Conservation (phyloP, 352 stramenopile species). For the Phytophthora sp. region DNA sequence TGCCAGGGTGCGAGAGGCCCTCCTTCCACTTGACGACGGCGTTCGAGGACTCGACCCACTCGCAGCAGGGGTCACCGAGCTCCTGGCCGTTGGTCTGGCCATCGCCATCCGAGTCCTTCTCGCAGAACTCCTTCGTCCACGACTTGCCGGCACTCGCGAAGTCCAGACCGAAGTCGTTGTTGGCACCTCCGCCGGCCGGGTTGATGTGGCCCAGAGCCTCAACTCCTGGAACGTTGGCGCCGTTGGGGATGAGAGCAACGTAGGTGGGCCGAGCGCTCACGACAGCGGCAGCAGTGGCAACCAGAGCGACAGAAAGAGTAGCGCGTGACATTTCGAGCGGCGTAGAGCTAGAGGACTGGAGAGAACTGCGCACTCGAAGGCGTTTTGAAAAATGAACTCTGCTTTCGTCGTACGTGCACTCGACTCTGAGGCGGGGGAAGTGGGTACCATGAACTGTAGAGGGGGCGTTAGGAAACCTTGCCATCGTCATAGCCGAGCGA, state of each 20-base stretch:
- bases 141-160: constrained; percentile 27
- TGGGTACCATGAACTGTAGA: too few species aligned
- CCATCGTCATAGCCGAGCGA: background rate
- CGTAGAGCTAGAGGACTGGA: background rate
- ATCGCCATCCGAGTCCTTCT: constrained; percentile 79
- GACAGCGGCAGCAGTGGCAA: constrained; percentile 12
- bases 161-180: constrained; percentile 52
- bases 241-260: constrained; percentile 38
- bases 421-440: background rate
- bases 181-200: constrained; percentile 28
- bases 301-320: constrained; percentile 22
- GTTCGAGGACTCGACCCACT: constrained; percentile 47
- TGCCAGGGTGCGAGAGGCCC: constrained; percentile 42
- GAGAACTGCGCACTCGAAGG: background rate
- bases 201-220: constrained; percentile 42
- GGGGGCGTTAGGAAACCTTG: background rate
- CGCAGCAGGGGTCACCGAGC: constrained; percentile 84
- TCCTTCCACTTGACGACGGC: constrained; percentile 22
- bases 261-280: constrained; percentile 31
- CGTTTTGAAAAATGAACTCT: constrained; percentile 9
- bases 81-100: constrained; percentile 87
- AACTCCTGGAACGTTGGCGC: constrained; percentile 34
- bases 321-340: constrained; percentile 9
- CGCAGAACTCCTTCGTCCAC: constrained; percentile 56
- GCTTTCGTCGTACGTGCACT: background rate